Evolutionary conservation across 83 land plant species (phyloP), one percentile per base, ranked within the genome.

Genomic region (Diphasiastrum complanatum): DNA sequence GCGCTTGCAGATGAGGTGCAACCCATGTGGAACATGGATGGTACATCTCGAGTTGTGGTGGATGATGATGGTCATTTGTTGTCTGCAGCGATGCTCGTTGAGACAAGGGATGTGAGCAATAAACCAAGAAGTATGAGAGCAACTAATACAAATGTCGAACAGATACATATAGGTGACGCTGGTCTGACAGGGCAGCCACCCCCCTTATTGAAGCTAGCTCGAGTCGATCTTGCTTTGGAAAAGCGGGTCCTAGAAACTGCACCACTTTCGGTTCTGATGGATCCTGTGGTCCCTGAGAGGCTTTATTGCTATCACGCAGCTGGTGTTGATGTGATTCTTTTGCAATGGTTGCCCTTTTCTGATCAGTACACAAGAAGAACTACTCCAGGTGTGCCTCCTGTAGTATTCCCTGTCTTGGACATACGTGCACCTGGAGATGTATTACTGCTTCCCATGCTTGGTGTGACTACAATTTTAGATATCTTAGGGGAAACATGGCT

Each of bases 1-100:
- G 96, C 92, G 14, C 63, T 93, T 50, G 92, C 96, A 50, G 99
- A 93, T 82, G 99, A 93, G 64, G 53, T 93, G 33, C 96, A 85
- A 61, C 96, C 99, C 26, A 62, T 82, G 40, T 89, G 99, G 99
- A 80, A 51, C 30, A 29, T 51, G 23, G 78, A 71, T 19, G 70
- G 47, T 20, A 62, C 83, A 40, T 92, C 96, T 22, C 88, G 80
- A 34, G 59, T 93, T 41, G 68, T 63, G 45, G 69, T 89, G 65
- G 86, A 86, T 69, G 71, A 81, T 4, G 40, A 60, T 57, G 81
- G 83, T 23, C 69, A 36, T 51, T 50, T 93, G 2, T 49, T 74
- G 32, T 80, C 89, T 30, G 69, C 83, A 46, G 96, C 89, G 35
- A 93, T 93, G 99, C 85, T 93, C 32, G 89, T 83, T 60, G 86